Conservation (phyloP, 2,329 filamentous ascomycete species). For the Paecilomyces formosus region DNA sequence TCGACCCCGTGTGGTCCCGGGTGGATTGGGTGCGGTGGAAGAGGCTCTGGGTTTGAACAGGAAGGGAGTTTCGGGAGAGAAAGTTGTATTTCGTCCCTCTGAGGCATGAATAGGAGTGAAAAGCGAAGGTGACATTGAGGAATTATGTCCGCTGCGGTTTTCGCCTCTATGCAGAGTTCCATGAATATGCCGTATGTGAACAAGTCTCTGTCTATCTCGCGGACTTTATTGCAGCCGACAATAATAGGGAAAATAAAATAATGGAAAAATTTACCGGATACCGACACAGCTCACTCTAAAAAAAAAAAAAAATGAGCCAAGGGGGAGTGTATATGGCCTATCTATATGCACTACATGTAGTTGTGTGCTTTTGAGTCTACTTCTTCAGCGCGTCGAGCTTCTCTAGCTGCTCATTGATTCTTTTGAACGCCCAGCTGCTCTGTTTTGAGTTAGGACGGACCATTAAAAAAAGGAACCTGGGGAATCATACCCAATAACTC, state of each 20-base stretch:
- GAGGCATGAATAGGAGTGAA: background rate
- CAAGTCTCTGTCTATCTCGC: background rate
- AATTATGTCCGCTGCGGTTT: background rate
- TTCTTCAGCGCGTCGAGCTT: constrained; percentile 3
- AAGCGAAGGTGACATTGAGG: background rate
- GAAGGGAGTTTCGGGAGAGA: background rate
- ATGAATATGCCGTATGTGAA: background rate
- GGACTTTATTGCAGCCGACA: background rate
- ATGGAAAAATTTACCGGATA: background rate
- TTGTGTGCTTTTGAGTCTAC: background rate
- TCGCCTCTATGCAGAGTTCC: background rate
- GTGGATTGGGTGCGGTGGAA: constrained; percentile 15
- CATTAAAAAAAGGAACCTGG: too few species aligned
- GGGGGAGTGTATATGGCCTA: background rate
- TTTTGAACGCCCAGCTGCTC: constrained; percentile 27
- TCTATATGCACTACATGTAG: background rate
- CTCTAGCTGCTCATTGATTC: constrained; percentile 36
- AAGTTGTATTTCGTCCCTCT: background rate
- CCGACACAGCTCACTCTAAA: background rate
- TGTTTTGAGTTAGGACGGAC: constrained; percentile 12
- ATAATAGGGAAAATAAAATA: background rate
- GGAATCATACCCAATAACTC: background rate
- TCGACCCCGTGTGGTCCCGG: constrained; percentile 16
- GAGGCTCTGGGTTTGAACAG: background rate
- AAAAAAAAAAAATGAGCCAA: background rate